phyloP scores from a whole-genome alignment of 2,329 filamentous ascomycete genomes.

The Cadophora luteo-olivacea region DNA sequence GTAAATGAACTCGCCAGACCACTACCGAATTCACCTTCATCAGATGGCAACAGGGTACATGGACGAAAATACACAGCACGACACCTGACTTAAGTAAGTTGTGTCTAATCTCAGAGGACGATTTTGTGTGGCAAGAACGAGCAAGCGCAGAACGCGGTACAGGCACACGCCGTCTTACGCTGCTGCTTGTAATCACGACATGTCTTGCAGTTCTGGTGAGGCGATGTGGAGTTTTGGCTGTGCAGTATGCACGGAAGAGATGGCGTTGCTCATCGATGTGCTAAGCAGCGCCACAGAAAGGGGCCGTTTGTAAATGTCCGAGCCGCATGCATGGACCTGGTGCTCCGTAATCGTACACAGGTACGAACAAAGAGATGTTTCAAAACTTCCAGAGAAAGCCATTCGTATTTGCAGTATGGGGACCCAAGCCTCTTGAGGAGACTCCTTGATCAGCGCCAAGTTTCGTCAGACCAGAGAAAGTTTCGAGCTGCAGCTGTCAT shows the following conservation, averaged over 20 bases:
- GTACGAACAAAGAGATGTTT: neutral
- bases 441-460: neutral
- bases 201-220: neutral
- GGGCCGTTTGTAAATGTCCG: constrained; percentile 3
- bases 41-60: neutral
- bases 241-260: neutral
- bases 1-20: neutral
- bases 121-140: neutral
- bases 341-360: neutral
- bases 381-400: neutral
- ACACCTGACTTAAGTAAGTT: neutral
- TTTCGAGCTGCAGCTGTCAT: neutral
- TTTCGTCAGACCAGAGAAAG: neutral
- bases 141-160: neutral
- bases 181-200: neutral
- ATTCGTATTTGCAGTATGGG: neutral
- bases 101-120: neutral
- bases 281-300: neutral
- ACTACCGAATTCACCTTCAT: neutral
- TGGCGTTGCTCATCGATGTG: neutral
- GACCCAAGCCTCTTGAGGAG: too few species aligned
- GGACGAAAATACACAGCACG: neutral
- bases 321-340: neutral
- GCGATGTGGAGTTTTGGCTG: neutral
- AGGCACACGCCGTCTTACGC: neutral